Conservation (phyloP, 768 basidiomycete genomes). For the Termitomyces sp. region DNA sequence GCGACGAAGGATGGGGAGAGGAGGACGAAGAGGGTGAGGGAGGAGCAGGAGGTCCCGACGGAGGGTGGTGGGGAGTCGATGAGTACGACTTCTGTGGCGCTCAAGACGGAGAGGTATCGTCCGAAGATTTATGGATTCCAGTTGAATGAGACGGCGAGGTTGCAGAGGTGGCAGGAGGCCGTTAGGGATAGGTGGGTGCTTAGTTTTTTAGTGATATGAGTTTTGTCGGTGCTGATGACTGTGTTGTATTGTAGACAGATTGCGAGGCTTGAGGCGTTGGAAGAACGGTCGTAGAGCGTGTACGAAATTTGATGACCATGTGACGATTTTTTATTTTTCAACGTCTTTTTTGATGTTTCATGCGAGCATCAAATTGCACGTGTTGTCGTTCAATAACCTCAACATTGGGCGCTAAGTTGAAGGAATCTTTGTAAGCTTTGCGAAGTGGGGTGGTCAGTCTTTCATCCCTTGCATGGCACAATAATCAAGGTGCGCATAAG, state of each 20-base stretch:
- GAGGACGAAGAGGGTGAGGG: constrained; percentile 39
- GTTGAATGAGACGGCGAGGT: constrained; percentile 87
- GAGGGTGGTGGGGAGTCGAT: constrained; percentile 66
- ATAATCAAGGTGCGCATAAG: too few relatives aligned
- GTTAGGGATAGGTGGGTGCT: constrained; percentile 72
- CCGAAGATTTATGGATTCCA: constrained; percentile 98
- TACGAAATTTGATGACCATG: too few relatives aligned
- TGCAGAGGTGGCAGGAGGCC: constrained; percentile 96
- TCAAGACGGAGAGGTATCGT: constrained; percentile 89
- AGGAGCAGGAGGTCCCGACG: constrained; percentile 55
- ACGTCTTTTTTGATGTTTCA: too few relatives aligned
- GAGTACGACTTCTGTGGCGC: constrained; percentile 78
- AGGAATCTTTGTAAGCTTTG: too few relatives aligned
- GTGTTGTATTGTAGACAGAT: constrained; percentile 40
- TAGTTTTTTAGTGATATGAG: neutral
- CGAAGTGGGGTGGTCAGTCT: too few relatives aligned
- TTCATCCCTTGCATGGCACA: too few relatives aligned
- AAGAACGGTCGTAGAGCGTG: constrained; percentile 7
- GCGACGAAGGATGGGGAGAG: constrained; percentile 28
- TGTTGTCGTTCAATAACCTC: too few relatives aligned
- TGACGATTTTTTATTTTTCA: too few relatives aligned
- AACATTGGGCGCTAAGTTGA: neutral
- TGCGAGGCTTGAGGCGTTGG: constrained; percentile 37
- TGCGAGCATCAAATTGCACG: too few relatives aligned
- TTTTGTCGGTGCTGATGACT: neutral